Evolutionary conservation across 768 basidiomycete species (phyloP).

Genomic region (Sistotremastrum niveocremeum): DNA sequence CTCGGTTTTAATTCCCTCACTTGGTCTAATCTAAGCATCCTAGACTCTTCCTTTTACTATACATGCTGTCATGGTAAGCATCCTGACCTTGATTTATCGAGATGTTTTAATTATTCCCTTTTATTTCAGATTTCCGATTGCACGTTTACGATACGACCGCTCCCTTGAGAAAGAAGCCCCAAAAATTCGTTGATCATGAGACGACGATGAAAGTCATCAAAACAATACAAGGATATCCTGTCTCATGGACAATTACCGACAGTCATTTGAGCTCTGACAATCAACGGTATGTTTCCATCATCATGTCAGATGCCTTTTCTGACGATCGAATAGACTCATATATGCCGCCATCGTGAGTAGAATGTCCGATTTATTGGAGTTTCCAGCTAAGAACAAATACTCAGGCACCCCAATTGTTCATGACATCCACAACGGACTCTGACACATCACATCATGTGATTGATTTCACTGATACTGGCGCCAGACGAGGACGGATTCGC

Average conservation of each 20-base stretch:
- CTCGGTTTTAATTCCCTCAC: not conserved
- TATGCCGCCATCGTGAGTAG: constrained; percentile 77
- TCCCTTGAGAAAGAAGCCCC: constrained; percentile 18
- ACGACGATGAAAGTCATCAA: constrained; percentile 39
- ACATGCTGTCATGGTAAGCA: constrained; percentile 69
- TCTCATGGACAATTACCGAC: constrained; percentile 92
- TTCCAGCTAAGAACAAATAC: constrained; percentile 1
- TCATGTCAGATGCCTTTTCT: not conserved
- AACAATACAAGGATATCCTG: constrained; percentile 61
- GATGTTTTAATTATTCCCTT: not conserved
- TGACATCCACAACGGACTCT: constrained; percentile 62
- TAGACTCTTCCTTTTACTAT: constrained; percentile 87
- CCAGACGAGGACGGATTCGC: constrained; percentile 13
- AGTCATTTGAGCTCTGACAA: constrained; percentile 83
- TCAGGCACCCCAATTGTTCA: constrained; percentile 54
- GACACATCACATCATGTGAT: constrained; percentile 51
- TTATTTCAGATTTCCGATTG: constrained; percentile 59
- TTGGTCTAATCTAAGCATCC: constrained; percentile 4
- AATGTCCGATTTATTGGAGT: not conserved
- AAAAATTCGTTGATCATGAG: constrained; percentile 24
- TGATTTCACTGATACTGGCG: constrained; percentile 21
- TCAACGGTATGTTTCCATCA: constrained; percentile 40
- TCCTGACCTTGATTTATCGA: not conserved
- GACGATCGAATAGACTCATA: constrained; percentile 48
- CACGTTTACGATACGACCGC: constrained; percentile 76